phyloP scores from a whole-genome alignment of 768 basidiomycete genomes.

The Rubroboletus satanas region DNA sequence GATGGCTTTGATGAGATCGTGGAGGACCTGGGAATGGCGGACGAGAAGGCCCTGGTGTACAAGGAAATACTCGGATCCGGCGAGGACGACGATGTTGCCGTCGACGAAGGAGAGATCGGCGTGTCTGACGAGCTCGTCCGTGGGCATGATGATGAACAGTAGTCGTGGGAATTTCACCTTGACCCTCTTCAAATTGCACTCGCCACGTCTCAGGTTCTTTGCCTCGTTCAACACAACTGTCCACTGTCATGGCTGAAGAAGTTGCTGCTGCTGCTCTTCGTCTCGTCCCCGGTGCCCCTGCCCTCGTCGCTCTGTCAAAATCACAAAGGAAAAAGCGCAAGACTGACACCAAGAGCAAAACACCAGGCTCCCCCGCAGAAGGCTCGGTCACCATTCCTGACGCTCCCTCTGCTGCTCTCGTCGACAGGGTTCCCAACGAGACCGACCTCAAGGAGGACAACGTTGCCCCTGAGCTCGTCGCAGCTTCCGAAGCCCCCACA shows the following conservation, averaged over 20 bases:
- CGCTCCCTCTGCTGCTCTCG: conserved; percentile 40
- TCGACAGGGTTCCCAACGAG: conserved; percentile 49
- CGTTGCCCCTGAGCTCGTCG: conserved; percentile 45
- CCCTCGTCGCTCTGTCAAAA: conserved; percentile 56
- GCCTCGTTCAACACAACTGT: background rate
- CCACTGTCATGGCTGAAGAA: conserved; percentile 36
- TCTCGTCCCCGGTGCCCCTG: conserved; percentile 75
- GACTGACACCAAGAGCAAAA: conserved; percentile 45
- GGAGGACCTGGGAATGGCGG: conserved; percentile 57
- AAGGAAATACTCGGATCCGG: conserved; percentile 57
- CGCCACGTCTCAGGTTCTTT: background rate
- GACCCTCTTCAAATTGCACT: conserved; percentile 14
- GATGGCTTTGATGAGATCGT: conserved; percentile 36
- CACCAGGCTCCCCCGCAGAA: conserved; percentile 44
- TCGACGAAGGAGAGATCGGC: conserved; percentile 60
- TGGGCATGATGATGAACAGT: conserved; percentile 8
- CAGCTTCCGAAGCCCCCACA: conserved; percentile 37
- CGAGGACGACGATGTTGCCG: conserved; percentile 64
- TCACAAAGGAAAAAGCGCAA: conserved; percentile 68
- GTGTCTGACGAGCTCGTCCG: conserved; percentile 37
- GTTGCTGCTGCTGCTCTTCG: conserved; percentile 38
- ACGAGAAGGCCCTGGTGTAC: conserved; percentile 65
- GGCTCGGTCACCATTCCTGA: conserved; percentile 41
- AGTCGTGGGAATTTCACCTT: conserved; percentile 16
- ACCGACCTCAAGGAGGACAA: conserved; percentile 45